phyloP scores from a whole-genome alignment of 2,329 filamentous ascomycete species.

The Pezicula radicicola region DNA sequence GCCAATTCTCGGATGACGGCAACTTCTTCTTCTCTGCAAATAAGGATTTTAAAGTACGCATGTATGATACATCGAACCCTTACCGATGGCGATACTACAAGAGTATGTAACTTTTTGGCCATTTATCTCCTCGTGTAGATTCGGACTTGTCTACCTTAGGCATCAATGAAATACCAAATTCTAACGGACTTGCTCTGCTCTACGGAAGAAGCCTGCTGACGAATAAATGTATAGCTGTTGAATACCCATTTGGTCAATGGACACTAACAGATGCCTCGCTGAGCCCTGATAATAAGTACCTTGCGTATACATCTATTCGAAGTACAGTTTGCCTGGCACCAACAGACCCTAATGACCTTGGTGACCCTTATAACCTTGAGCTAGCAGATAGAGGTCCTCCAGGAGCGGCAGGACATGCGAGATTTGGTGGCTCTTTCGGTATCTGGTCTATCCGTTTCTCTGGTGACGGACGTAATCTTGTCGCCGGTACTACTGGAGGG shows the following conservation, averaged over 20 bases:
- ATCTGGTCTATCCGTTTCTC: slow-evolving; percentile 94
- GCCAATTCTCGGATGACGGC: slow-evolving; percentile 94
- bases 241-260: slow-evolving; percentile 87
- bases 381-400: slow-evolving; percentile 50
- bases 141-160: too few species aligned
- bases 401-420: slow-evolving; percentile 1
- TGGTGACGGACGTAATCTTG: slow-evolving; percentile 84
- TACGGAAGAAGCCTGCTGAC: too few species aligned
- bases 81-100: slow-evolving; percentile 97
- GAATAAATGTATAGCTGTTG: slow-evolving; percentile 42
- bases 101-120: slow-evolving; percentile 31
- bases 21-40: slow-evolving; percentile 95
- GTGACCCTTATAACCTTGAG: slow-evolving; percentile 78
- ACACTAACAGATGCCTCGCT: slow-evolving; percentile 92
- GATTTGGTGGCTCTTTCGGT: slow-evolving; percentile 41
- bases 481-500: slow-evolving; percentile 78
- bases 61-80: slow-evolving; percentile 97
- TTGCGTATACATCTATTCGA: slow-evolving; percentile 89
- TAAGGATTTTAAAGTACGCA: slow-evolving; percentile 89
- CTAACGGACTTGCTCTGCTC: too few species aligned
- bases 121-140: too few species aligned
- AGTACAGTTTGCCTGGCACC: slow-evolving; percentile 80
- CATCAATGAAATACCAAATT: too few species aligned
- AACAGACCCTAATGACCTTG: slow-evolving; percentile 78
- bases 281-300: slow-evolving; percentile 85